Evolutionary conservation across 1,139 yeast species (phyloP).

Genomic region (Kodamaea sp.): DNA sequence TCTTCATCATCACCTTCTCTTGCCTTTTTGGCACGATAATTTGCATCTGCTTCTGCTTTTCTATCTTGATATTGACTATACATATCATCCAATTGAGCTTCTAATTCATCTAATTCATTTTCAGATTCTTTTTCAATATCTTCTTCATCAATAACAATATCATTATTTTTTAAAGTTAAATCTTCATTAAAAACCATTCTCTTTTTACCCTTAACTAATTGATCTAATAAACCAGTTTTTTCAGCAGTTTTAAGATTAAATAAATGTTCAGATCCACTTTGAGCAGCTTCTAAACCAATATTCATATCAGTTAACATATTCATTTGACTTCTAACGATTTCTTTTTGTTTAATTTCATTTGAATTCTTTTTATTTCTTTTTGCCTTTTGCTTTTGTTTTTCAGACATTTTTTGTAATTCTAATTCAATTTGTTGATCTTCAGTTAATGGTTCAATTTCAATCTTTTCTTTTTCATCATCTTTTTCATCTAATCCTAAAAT

Average conservation of each 20-base stretch:
- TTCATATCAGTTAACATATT: slow-evolving; percentile 92
- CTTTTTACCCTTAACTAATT: slow-evolving; percentile 76
- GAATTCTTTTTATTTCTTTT: slow-evolving; percentile 80
- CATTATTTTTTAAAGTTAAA: slow-evolving; percentile 52
- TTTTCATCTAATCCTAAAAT: slow-evolving; percentile 64
- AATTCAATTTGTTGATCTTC: slow-evolving; percentile 89
- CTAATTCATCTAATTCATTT: slow-evolving; percentile 68
- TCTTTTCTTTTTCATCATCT: slow-evolving; percentile 42
- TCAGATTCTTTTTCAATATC: slow-evolving; percentile 44
- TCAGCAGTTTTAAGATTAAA: slow-evolving; percentile 82
- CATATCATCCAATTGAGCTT: slow-evolving; percentile 79
- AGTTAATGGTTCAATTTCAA: slow-evolving; percentile 67
- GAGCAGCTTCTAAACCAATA: slow-evolving; percentile 92
- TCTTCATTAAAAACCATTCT: slow-evolving; percentile 66
- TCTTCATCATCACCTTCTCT: slow-evolving; percentile 80
- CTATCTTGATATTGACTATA: slow-evolving; percentile 70
- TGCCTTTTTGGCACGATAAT: slow-evolving; percentile 71
- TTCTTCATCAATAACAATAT: slow-evolving; percentile 42
- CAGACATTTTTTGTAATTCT: slow-evolving; percentile 72
- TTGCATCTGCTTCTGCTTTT: slow-evolving; percentile 76
- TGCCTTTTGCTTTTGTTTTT: slow-evolving; percentile 61
- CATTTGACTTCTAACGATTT: slow-evolving; percentile 89
- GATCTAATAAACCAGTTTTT: slow-evolving; percentile 75
- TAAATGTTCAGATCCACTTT: slow-evolving; percentile 71
- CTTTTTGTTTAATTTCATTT: slow-evolving; percentile 84